Percentiles rank a stretch among this genome's conserved stretches.
These are phyloP conservation scores for Kitagawia praeruptora DNA, from an alignment of 129 eudicot species.

Conservation along the genomic window DNA sequence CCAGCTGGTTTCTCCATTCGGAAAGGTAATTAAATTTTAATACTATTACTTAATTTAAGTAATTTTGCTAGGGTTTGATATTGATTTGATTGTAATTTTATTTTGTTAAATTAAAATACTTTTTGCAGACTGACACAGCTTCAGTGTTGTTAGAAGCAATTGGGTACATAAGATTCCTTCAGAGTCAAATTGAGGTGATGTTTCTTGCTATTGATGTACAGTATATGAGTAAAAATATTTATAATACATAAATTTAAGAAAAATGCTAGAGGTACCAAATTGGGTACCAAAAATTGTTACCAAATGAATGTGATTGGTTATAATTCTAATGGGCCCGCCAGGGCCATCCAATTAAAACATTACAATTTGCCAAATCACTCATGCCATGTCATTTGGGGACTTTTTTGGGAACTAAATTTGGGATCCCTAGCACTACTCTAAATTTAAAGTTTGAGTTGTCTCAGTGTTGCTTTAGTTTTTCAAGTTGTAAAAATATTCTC, in stretches of 20 bases:
- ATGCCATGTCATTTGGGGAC: too few relatives aligned
- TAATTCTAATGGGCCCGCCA: too few relatives aligned
- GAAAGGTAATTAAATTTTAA: constrained; percentile 54
- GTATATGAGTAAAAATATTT: too few relatives aligned
- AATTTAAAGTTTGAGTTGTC: constrained; percentile 17
- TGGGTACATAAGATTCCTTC: constrained; percentile 98
- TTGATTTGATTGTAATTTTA: not conserved
- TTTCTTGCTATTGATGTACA: constrained; percentile 20
- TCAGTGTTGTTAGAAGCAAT: constrained; percentile 93
- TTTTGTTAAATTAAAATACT: not conserved
- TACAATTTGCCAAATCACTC: too few relatives aligned
- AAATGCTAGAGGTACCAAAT: too few relatives aligned
- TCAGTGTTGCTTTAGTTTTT: constrained; percentile 22
- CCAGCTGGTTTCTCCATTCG: constrained; percentile 95
- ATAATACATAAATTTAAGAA: too few relatives aligned
- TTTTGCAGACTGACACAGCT: constrained; percentile 97
- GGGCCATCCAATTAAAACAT: too few relatives aligned
- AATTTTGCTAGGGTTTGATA: not conserved
- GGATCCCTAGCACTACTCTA: too few relatives aligned
- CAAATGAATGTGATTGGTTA: too few relatives aligned
- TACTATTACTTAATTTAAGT: not conserved
- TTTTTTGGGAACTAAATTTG: too few relatives aligned
- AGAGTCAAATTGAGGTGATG: constrained; percentile 92
- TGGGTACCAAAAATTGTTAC: too few relatives aligned
- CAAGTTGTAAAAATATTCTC: constrained; percentile 16